Evolutionary conservation across 768 basidiomycete genomes (phyloP).

Genomic region (Leucosporidium creatinivorum): DNA sequence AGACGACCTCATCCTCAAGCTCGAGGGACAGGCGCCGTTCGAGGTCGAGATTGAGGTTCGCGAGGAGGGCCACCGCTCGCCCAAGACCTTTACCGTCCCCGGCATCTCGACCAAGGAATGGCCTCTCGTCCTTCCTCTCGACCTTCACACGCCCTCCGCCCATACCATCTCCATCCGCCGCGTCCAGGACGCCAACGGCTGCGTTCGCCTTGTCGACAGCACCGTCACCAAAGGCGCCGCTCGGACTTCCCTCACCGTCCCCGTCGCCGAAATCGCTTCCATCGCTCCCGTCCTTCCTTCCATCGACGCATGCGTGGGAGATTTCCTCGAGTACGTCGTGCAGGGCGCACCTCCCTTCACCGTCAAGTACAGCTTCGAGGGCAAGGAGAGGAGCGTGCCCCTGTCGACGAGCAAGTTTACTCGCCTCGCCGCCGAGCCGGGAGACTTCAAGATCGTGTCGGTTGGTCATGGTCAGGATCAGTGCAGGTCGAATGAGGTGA

Average conservation of each 20-base stretch:
- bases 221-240: background rate
- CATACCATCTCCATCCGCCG: constrained; percentile 72
- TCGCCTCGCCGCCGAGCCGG: constrained; percentile 70
- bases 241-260: constrained; percentile 45
- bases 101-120: constrained; percentile 51
- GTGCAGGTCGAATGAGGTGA: constrained; percentile 49
- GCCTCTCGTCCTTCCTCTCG: constrained; percentile 63
- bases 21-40: constrained; percentile 85
- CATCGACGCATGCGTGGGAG: constrained; percentile 81
- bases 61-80: constrained; percentile 68
- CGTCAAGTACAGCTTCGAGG: constrained; percentile 71
- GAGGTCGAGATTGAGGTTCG: constrained; percentile 57
- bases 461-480: constrained; percentile 88
- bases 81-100: constrained; percentile 54
- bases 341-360: constrained; percentile 93
- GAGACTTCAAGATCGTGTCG: constrained; percentile 75
- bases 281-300: constrained; percentile 75
- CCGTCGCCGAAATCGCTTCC: constrained; percentile 93
- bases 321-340: constrained; percentile 80
- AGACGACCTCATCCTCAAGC: constrained; percentile 54
- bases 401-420: constrained; percentile 72
- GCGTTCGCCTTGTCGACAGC: constrained; percentile 59
- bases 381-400: constrained; percentile 63
- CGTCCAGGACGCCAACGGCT: constrained; percentile 70
- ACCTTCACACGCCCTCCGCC: constrained; percentile 69